Percentiles rank a stretch among this genome's conserved stretches.
These are phyloP conservation scores for Meripilus lineatus DNA, from an alignment of 1,284 basidiomycete genomes.

Conservation along the genomic window DNA sequence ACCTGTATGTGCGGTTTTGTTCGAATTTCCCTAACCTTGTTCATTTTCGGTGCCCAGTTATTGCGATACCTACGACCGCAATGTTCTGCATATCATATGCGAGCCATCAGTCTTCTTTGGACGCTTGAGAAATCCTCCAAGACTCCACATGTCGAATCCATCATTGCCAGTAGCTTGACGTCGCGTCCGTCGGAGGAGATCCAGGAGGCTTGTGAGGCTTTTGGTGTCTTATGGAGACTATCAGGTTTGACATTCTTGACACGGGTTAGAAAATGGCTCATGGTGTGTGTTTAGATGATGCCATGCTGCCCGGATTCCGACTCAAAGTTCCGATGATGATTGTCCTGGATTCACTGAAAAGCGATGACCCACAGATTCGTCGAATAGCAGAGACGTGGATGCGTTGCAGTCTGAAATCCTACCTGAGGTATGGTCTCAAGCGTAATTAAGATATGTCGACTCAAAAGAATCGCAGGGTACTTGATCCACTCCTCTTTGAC, in stretches of 20 bases:
- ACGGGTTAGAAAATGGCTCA: neutral
- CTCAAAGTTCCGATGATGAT: conserved; percentile 86
- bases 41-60: conserved; percentile 41
- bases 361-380: conserved; percentile 66
- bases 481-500: conserved; percentile 84
- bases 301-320: conserved; percentile 71
- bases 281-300: conserved; percentile 61
- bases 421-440: conserved; percentile 63
- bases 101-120: conserved; percentile 87
- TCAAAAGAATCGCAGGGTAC: conserved; percentile 57
- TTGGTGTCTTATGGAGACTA: conserved; percentile 90
- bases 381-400: conserved; percentile 93
- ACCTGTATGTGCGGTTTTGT: conserved; percentile 34
- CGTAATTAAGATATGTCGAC: too few species aligned
- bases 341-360: conserved; percentile 79
- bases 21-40: neutral
- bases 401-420: conserved; percentile 88
- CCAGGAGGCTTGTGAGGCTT: conserved; percentile 74
- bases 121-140: conserved; percentile 63
- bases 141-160: conserved; percentile 68
- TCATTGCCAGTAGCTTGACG: conserved; percentile 68
- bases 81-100: conserved; percentile 72
- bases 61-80: conserved; percentile 71
- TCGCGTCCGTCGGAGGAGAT: conserved; percentile 43
- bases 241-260: conserved; percentile 69